Base-by-base conservation (phyloP, 2,329 filamentous ascomycete species). In the Orbilia oligospora region DNA sequence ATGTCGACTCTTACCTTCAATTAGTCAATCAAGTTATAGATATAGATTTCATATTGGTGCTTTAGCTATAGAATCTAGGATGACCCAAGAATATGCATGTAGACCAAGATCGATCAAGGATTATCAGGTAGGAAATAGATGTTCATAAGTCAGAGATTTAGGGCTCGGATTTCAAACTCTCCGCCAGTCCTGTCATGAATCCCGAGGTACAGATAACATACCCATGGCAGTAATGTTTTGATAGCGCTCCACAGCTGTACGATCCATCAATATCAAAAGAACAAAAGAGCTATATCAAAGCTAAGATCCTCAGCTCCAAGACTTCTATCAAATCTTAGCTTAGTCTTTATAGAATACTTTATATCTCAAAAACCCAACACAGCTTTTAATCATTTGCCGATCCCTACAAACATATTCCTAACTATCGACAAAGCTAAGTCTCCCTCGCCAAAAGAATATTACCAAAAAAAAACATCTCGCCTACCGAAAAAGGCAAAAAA, bases 291-390 rank as follows among this genome's bases (percentile, higher is more conserved):
- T 58, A 38, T 20, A 51, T 51, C 22, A 24, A 16, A 51, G 48
- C 48, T 14, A 22, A 24, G 1, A 51, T 9, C 44, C 44, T 4
- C 44, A 46, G 12, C 38, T 22, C 53, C 53, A 58, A 58, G 53
- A 41, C 33, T 22, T 24, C 53, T 22, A 38, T 41, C 33, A 22
- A 58, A 16, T 10, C 16, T 3, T 55, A 12, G 9, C 30, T 14
- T 22, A 5, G 18, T 12, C 27, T 16, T 14, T 36, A 14, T 27
- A 46, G 6, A 18, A 10, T 8, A 16, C 44, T 20, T 2, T 20
- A 46, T 46, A 5, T 16, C 44, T 8, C n/a, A 8, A 27, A 22
- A 61, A 27, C 44, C 46, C 71, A 76, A 76, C 71, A 76, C 71
- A 64, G 20, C 66, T 76, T n/a, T 5, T 36, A 36, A 36, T 6